Evolutionary conservation across 495 filamentous ascomycete genomes (phyloP).

Genomic region (Cenococcum geophilum): DNA sequence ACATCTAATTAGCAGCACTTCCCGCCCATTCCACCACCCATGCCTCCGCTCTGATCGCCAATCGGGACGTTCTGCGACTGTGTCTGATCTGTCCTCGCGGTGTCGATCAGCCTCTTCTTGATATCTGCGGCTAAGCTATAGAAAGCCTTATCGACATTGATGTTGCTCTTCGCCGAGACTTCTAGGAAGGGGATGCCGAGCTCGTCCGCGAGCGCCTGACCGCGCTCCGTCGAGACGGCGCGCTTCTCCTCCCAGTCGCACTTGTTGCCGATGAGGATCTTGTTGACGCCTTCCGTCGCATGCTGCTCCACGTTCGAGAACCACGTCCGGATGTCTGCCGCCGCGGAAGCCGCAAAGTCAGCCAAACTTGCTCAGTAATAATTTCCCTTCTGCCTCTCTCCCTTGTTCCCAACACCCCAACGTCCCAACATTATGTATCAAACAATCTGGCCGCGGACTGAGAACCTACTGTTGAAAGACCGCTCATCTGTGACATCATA

Average conservation of each 20-base stretch:
- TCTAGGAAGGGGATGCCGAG: conserved; percentile 98
- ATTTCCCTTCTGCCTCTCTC: background rate
- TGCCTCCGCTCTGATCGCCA: conserved; percentile 14
- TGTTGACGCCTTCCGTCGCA: conserved; percentile 98
- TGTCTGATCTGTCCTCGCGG: conserved; percentile 68
- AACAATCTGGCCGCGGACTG: background rate
- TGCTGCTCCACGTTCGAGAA: conserved; percentile 99
- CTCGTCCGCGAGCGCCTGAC: conserved; percentile 89
- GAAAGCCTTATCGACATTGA: conserved; percentile 99
- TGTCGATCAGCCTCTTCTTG: conserved; percentile 91
- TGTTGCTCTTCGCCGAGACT: conserved; percentile 96
- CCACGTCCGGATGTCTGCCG: conserved; percentile 92
- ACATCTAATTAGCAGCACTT: conserved; percentile 70
- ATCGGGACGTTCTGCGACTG: conserved; percentile 3
- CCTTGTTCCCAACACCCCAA: background rate
- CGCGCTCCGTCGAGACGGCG: conserved; percentile 83
- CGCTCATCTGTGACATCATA: conserved; percentile 98
- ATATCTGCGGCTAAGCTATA: conserved; percentile 93
- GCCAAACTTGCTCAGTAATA: background rate
- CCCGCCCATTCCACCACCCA: conserved; percentile 54
- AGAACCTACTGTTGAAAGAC: conserved; percentile 86
- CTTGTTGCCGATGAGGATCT: conserved; percentile 99
- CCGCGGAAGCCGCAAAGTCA: background rate
- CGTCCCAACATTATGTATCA: too few species aligned
- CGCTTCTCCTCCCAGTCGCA: conserved; percentile 99